Percentiles rank a stretch among this genome's conserved stretches.
These are phyloP conservation scores for Meyerozyma sp. DNA, from an alignment of 1,139 yeast genomes.

Conservation along the genomic window DNA sequence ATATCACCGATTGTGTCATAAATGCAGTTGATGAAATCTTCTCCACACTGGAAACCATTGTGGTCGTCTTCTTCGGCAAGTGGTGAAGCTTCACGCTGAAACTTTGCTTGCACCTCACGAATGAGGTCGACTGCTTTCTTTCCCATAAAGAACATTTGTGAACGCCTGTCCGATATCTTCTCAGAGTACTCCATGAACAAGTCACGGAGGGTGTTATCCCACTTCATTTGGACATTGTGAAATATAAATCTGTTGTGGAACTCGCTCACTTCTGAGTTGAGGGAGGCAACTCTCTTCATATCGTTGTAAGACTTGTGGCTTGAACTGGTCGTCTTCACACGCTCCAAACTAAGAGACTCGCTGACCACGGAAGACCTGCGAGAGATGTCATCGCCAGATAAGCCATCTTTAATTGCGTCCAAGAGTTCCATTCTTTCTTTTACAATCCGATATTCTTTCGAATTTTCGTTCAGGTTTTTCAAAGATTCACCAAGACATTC, in stretches of 20 bases:
- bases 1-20: conserved; percentile 26
- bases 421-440: neutral
- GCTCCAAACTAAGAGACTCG: neutral
- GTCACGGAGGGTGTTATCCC: conserved; percentile 70
- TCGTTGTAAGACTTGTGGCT: conserved; percentile 13
- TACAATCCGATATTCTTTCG: neutral
- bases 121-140: conserved; percentile 70
- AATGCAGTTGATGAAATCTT: conserved; percentile 30
- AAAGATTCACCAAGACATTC: neutral
- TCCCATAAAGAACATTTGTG: conserved; percentile 58
- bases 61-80: conserved; percentile 10
- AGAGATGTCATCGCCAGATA: neutral
- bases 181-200: conserved; percentile 59
- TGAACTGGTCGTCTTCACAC: neutral
- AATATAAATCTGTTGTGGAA: conserved; percentile 77
- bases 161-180: conserved; percentile 50
- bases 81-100: conserved; percentile 7
- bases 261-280: conserved; percentile 22
- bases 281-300: conserved; percentile 24
- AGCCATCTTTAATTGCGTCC: neutral
- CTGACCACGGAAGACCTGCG: neutral
- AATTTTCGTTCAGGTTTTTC: neutral
- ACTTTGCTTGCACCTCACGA: conserved; percentile 10
- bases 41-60: conserved; percentile 16
- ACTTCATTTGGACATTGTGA: conserved; percentile 70